Percentiles rank a stretch among this genome's conserved stretches.
phyloP scores from a whole-genome alignment of 768 basidiomycete genomes.

The Calocybe gangraenosa region DNA sequence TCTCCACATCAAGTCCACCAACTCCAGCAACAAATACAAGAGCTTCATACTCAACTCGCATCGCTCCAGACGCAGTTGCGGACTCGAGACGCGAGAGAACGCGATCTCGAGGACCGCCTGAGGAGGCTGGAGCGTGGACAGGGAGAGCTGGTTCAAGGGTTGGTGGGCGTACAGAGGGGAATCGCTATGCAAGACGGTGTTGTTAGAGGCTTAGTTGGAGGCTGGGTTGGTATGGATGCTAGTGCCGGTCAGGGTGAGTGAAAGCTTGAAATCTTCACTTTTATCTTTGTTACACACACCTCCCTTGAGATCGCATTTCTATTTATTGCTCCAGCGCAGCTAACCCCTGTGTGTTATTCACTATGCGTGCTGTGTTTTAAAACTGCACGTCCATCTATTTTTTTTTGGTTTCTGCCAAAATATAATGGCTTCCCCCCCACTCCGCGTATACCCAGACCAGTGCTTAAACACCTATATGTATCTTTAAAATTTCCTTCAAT shows the following conservation, averaged over 20 bases:
- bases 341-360: no score
- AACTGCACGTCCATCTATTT: no score
- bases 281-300: no score
- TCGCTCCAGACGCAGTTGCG: conserved; percentile 29
- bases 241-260: conserved; percentile 19
- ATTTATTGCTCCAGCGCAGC: conserved; percentile 9
- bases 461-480: no score
- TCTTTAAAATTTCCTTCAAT: no score
- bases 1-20: not conserved
- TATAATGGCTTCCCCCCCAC: no score
- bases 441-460: no score
- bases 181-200: conserved; percentile 83
- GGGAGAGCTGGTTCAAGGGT: conserved; percentile 31
- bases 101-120: conserved; percentile 30
- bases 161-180: conserved; percentile 39
- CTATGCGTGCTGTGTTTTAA: no score
- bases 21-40: conserved; percentile 12
- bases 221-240: conserved; percentile 67
- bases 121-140: conserved; percentile 35
- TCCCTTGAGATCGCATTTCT: no score
- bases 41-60: conserved; percentile 11
- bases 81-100: conserved; percentile 27
- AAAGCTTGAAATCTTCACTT: no score
- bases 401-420: no score
- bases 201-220: conserved; percentile 78